phyloP scores from a whole-genome alignment of 331 rosid genomes.

The Malus hybrid region DNA sequence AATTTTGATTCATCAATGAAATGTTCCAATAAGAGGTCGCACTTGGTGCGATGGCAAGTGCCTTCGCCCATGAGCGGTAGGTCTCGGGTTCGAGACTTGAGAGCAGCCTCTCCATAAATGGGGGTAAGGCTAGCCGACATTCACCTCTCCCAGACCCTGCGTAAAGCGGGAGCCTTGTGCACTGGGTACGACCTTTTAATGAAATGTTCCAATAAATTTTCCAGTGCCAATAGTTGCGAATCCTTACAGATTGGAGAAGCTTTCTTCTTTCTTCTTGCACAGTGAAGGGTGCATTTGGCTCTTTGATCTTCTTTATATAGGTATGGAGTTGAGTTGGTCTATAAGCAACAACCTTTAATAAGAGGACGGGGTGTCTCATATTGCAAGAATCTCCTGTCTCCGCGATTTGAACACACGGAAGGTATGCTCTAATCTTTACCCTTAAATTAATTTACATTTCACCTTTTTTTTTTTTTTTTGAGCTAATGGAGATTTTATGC shows the following conservation, averaged over 20 bases:
- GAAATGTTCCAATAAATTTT: slow-evolving; percentile 19
- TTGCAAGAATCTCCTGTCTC: slow-evolving; percentile 96
- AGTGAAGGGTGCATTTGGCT: slow-evolving; percentile 64
- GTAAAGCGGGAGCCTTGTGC: too few species aligned
- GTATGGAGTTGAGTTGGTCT: slow-evolving; percentile 83
- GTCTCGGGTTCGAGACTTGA: too few species aligned
- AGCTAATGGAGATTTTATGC: slow-evolving; percentile 22
- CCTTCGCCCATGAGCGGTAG: too few species aligned
- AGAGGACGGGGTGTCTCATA: slow-evolving; percentile 98
- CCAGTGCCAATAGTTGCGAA: slow-evolving; percentile 28
- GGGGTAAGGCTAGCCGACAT: too few species aligned
- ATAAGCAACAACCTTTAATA: slow-evolving; percentile 87
- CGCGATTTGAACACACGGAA: slow-evolving; percentile 89
- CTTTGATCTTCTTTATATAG: slow-evolving; percentile 42
- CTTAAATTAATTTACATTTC: slow-evolving; percentile 3
- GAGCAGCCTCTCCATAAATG: too few species aligned
- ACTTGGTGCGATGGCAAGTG: too few species aligned
- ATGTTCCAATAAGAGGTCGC: slow-evolving; percentile 13
- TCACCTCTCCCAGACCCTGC: too few species aligned
- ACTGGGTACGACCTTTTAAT: not conserved
- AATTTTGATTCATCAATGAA: slow-evolving; percentile 13
- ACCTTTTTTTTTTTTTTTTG: slow-evolving; percentile 4
- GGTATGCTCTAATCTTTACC: slow-evolving; percentile 36
- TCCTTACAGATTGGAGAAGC: slow-evolving; percentile 55
- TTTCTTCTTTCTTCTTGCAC: slow-evolving; percentile 63